phyloP scores from a whole-genome alignment of 2,329 filamentous ascomycete species.

The Blastomyces silverae region DNA sequence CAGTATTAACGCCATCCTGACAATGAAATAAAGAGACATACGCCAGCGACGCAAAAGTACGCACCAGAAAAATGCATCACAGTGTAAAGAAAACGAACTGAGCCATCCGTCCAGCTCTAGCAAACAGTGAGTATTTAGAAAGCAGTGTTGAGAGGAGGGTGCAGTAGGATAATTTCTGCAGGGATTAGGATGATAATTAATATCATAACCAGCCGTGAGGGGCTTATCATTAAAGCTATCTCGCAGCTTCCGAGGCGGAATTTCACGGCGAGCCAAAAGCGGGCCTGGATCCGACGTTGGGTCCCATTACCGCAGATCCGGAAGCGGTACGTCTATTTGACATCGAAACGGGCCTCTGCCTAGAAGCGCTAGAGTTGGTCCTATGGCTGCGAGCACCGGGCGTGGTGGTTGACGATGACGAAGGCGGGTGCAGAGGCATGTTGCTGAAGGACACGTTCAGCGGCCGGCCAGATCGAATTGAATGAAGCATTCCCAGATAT shows the following conservation, averaged over 20 bases:
- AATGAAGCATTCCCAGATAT: constrained; percentile 37
- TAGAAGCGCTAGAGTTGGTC: neutral
- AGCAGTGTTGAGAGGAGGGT: neutral
- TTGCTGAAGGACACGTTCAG: constrained; percentile 23
- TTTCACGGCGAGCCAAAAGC: neutral
- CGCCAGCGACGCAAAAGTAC: neutral
- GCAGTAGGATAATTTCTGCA: neutral
- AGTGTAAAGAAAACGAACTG: neutral
- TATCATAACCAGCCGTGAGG: neutral
- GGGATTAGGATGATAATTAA: neutral
- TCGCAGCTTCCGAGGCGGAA: neutral
- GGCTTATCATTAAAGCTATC: constrained; percentile 1
- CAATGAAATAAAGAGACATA: neutral
- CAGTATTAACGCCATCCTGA: constrained; percentile 5
- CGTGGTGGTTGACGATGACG: neutral
- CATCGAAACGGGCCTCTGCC: neutral
- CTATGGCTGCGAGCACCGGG: neutral
- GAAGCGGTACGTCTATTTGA: neutral
- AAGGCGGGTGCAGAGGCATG: constrained; percentile 20
- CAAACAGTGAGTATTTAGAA: constrained; percentile 2
- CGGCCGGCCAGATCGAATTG: constrained; percentile 35
- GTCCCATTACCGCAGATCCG: neutral
- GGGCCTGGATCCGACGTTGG: neutral
- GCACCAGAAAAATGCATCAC: neutral
- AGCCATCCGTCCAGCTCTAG: neutral